Base-by-base conservation (phyloP, 1,139 yeast genomes). In the Saccharomyces hybrid region DNA sequence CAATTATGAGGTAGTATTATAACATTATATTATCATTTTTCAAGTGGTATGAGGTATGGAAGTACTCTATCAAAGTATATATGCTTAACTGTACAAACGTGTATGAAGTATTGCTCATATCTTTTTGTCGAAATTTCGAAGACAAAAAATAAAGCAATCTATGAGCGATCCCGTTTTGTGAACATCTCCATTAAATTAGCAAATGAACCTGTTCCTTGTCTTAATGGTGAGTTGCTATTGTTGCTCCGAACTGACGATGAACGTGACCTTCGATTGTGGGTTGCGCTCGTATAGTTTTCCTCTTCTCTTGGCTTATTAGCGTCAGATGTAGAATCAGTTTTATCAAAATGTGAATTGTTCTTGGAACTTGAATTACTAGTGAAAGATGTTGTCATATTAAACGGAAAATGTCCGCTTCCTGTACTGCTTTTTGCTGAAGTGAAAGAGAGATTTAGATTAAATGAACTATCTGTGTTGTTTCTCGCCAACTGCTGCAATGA, bases 381-480 rank as follows among this genome's bases (percentile, higher is more conserved):
- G 23, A 56, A 54, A 9, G 59, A 56, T 3, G 66, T 62, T 34
- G 67, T 63, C 67, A 64, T 64, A 49, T 59, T 58, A 44, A 65
- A 61, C n/a, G 67, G 59, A 48, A 59, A 59, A 28, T 62, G 60
- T 49, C 61, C 61, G 25, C 57, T 57, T 14, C 61, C 61, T 3
- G 61, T 52, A 46, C 59, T 60, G 27, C 53, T 56, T 48, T 61
- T 57, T 31, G 57, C 55, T n/a, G 56, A 46, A 14, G 46, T 52
- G n/a, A 55, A 49, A 26, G 53, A 44, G 8, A 56, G 47, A 27
- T 51, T 51, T 9, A 52, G 46, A 42, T 51, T 56, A 29, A 53
- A 29, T 3, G 57, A 48, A 6, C 51, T 57, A 34, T 55, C 59
- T 13, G 59, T 54, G 28, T 55, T 54, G 29, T 49, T 55, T 29